Evolutionary conservation across 2,329 filamentous ascomycete species (phyloP).

Genomic region (Ophiostoma ips): DNA sequence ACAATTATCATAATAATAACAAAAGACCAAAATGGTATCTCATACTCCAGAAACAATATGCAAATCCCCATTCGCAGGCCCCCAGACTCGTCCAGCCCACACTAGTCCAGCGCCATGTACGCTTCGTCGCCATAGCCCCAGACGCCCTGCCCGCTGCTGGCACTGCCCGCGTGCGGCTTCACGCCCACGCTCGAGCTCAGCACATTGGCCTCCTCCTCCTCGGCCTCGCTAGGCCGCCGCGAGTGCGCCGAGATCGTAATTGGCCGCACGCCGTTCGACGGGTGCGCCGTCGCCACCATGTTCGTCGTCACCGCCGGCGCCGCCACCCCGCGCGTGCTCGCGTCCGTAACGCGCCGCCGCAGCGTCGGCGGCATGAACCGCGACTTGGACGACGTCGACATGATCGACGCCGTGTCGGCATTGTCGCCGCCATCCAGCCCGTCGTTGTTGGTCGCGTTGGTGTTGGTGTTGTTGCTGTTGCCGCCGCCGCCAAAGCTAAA

Average conservation of each 20-base stretch:
- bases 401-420: constrained; percentile 31
- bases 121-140: constrained; percentile 79
- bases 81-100: no score
- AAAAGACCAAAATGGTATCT: background rate
- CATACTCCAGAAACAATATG: background rate
- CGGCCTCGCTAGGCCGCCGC: constrained; percentile 29
- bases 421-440: constrained; percentile 11
- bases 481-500: constrained; percentile 8
- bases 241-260: constrained; percentile 22
- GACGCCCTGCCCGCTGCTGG: constrained; percentile 50
- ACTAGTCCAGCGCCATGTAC: constrained; percentile 64
- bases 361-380: constrained; percentile 27
- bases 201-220: constrained; percentile 29
- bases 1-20: no score
- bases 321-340: constrained; percentile 6
- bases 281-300: constrained; percentile 9
- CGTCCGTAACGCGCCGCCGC: constrained; percentile 23
- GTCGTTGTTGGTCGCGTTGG: background rate
- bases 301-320: constrained; percentile 7
- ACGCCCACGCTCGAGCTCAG: constrained; percentile 33
- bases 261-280: constrained; percentile 8
- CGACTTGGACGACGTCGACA: constrained; percentile 31
- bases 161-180: constrained; percentile 33
- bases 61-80: background rate
- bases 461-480: constrained; percentile 1